A percentile compares a stretch with the other conserved stretches of the same genome.
Conservation (phyloP, 176 grass and related monocot genomes). For the Oryza meyeriana region DNA sequence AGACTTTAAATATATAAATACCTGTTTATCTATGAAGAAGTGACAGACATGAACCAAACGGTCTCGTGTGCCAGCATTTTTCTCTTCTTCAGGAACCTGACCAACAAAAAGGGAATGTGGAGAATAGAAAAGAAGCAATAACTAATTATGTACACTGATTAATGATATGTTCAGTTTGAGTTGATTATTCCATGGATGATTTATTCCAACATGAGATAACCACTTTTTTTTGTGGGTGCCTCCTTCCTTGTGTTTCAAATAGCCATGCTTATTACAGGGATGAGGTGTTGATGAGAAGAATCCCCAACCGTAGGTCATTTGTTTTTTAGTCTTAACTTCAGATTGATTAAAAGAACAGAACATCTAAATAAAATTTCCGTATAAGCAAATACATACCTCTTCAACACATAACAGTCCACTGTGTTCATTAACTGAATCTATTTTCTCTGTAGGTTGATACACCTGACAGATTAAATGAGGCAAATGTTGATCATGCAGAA, state of each 20-base stretch:
- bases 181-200: background rate
- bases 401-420: conserved; percentile 47
- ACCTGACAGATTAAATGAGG: conserved; percentile 40
- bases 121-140: background rate
- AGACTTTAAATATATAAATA: conserved; percentile 7
- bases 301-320: background rate
- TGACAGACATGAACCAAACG: conserved; percentile 71
- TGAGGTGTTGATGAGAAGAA: background rate
- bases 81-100: conserved; percentile 64
- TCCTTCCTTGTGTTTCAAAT: background rate
- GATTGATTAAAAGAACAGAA: background rate
- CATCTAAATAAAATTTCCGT: background rate
- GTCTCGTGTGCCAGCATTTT: conserved; percentile 45
- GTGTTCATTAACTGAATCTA: conserved; percentile 50
- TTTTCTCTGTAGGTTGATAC: conserved; percentile 43
- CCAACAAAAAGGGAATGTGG: background rate
- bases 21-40: conserved; percentile 53
- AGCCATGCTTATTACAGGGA: background rate
- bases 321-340: background rate
- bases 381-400: conserved; percentile 40
- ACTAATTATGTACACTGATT: background rate
- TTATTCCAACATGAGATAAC: background rate
- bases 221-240: background rate
- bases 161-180: background rate
- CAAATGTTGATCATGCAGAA: conserved; percentile 11